Evolutionary conservation across 2,329 filamentous ascomycete species (phyloP).

Genomic region (Tolypocladium tropicale): DNA sequence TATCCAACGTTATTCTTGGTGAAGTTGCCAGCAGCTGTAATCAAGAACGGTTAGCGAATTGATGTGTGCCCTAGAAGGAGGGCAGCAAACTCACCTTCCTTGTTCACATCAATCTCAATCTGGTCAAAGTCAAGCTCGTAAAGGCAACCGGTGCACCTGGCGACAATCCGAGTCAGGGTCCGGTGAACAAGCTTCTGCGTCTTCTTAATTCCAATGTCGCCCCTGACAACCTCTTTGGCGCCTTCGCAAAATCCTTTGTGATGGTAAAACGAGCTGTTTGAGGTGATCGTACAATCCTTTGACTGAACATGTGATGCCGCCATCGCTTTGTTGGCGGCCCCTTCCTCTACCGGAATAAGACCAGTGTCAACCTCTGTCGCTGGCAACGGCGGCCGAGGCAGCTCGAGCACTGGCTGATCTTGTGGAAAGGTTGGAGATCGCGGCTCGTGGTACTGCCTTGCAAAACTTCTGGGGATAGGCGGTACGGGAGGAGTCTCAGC

Average conservation of each 20-base stretch:
- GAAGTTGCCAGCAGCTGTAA: constrained; percentile 32
- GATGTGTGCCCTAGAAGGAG: neutral
- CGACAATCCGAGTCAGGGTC: constrained; percentile 18
- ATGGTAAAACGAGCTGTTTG: constrained; percentile 38
- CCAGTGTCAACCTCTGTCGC: constrained; percentile 6
- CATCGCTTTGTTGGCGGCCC: neutral
- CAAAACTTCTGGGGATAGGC: neutral
- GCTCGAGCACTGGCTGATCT: constrained; percentile 1
- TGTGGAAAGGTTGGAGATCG: neutral
- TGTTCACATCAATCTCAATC: constrained; percentile 41
- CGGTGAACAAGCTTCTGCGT: constrained; percentile 35
- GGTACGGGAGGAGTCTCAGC: neutral
- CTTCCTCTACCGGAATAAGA: constrained; percentile 12
- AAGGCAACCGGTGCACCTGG: constrained; percentile 41
- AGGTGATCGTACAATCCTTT: constrained; percentile 30
- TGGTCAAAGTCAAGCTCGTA: constrained; percentile 43
- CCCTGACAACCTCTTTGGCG: constrained; percentile 37
- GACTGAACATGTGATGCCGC: neutral
- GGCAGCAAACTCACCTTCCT: constrained; percentile 27
- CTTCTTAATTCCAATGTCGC: constrained; percentile 39
- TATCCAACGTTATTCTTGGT: constrained; percentile 35
- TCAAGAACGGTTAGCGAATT: neutral
- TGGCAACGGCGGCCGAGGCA: neutral
- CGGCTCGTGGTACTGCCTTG: neutral
- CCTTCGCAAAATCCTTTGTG: constrained; percentile 46